phyloP scores from a whole-genome alignment of 768 basidiomycete species.

The Tricholoma terreum region DNA sequence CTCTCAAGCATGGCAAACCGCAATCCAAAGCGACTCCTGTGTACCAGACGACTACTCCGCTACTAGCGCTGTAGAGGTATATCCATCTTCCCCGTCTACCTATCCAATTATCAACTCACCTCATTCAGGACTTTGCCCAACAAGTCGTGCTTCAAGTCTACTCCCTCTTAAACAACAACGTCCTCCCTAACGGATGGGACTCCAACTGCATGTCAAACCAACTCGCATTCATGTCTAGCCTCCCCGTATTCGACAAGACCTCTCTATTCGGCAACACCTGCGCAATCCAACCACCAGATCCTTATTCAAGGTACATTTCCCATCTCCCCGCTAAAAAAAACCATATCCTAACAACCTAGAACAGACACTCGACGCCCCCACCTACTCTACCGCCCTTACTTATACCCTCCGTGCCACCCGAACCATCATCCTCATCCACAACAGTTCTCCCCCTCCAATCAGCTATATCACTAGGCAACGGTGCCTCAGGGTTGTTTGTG shows the following conservation, averaged over 20 bases:
- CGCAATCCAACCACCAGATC: constrained; percentile 10
- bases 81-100: background rate
- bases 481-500: background rate
- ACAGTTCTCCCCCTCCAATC: background rate
- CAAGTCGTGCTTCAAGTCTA: constrained; percentile 24
- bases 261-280: constrained; percentile 29
- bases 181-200: constrained; percentile 22
- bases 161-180: constrained; percentile 18
- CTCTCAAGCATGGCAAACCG: constrained; percentile 18
- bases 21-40: constrained; percentile 24
- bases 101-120: background rate
- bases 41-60: constrained; percentile 29
- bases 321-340: background rate
- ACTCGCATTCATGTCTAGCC: constrained; percentile 18
- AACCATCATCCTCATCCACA: background rate
- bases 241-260: constrained; percentile 20
- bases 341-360: background rate
- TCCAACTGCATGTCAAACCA: constrained; percentile 29
- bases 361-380: constrained; percentile 12
- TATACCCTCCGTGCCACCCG: background rate
- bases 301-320: constrained; percentile 9
- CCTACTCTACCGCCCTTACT: background rate
- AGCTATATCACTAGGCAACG: background rate
- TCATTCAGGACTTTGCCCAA: constrained; percentile 29
- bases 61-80: constrained; percentile 25